phyloP scores from a whole-genome alignment of 805 yeast genomes.

The Wickerhamiella alocasiicola region DNA sequence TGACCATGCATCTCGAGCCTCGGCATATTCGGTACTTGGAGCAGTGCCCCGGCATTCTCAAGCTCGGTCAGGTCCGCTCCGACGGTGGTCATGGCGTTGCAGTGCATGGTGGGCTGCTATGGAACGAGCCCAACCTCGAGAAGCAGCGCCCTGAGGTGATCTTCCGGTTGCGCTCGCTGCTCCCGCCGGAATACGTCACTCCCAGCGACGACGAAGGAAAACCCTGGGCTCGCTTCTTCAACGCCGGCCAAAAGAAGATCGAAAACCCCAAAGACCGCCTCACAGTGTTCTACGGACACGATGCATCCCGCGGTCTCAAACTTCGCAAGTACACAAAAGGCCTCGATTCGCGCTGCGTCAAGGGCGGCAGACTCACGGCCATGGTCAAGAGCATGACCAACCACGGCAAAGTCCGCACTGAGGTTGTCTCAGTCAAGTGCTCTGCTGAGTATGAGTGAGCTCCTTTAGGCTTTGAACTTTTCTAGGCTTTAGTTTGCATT shows the following conservation, averaged over 20 bases:
- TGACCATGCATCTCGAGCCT: conserved; percentile 45
- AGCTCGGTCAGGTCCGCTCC: conserved; percentile 43
- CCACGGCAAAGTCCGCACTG: conserved; percentile 21
- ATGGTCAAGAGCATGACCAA: conserved; percentile 32
- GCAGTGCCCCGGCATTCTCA: conserved; percentile 50
- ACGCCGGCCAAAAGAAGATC: conserved; percentile 30
- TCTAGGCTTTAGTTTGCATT: neutral
- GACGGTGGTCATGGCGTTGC: conserved; percentile 38
- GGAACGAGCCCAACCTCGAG: conserved; percentile 41
- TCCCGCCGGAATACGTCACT: conserved; percentile 49
- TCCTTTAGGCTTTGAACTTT: too few relatives aligned
- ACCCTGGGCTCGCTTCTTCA: conserved; percentile 51
- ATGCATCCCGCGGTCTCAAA: conserved; percentile 65
- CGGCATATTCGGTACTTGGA: conserved; percentile 50
- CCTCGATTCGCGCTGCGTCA: conserved; percentile 69
- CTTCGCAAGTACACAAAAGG: conserved; percentile 60
- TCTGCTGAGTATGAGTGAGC: neutral
- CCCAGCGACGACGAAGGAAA: conserved; percentile 36
- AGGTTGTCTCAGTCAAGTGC: conserved; percentile 25
- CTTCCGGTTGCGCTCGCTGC: conserved; percentile 55
- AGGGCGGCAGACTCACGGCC: conserved; percentile 60
- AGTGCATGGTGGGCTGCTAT: conserved; percentile 73
- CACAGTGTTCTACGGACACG: conserved; percentile 74
- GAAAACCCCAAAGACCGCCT: conserved; percentile 18
- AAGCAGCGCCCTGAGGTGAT: conserved; percentile 52